These are phyloP conservation scores for Ilyonectria robusta DNA, from an alignment of 2,329 filamentous ascomycete species.

Conservation along the genomic window DNA sequence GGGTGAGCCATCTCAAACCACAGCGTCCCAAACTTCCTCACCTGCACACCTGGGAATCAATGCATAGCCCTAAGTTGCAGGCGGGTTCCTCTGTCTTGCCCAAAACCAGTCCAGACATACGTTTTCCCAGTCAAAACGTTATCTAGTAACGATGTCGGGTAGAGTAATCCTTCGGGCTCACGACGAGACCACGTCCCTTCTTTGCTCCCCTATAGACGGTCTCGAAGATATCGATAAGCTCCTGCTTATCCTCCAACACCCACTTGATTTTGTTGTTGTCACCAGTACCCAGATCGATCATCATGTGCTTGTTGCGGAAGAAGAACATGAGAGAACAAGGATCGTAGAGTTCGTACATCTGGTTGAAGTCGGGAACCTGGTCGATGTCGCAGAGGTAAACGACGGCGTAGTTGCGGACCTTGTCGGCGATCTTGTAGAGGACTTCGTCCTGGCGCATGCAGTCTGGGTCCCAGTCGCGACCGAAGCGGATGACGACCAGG, in stretches of 20 bases:
- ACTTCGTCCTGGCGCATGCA: conserved; percentile 87
- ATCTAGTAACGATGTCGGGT: conserved; percentile 46
- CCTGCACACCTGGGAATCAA: not conserved
- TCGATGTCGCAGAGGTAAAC: conserved; percentile 97
- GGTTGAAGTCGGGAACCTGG: conserved; percentile 91
- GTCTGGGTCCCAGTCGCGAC: conserved; percentile 85
- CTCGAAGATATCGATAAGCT: conserved; percentile 98
- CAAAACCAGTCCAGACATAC: conserved; percentile 1
- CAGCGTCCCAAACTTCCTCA: not conserved
- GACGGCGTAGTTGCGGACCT: conserved; percentile 92
- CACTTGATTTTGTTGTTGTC: conserved; percentile 99
- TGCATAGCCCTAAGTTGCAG: not conserved
- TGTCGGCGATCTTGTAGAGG: conserved; percentile 92
- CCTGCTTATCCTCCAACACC: conserved; percentile 95
- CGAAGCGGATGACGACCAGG: conserved; percentile 93
- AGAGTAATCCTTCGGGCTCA: conserved; percentile 84
- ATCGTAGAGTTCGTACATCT: conserved; percentile 95
- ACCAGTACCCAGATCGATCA: conserved; percentile 97
- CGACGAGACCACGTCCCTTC: conserved; percentile 96
- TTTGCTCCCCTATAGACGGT: conserved; percentile 98
- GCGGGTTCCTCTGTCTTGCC: not conserved
- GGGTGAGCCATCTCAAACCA: conserved; percentile 2
- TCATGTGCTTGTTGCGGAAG: conserved; percentile 99
- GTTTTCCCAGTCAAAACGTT: not conserved
- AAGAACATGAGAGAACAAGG: conserved; percentile 97